A percentile compares a stretch with the other conserved stretches of the same genome.
Conservation (phyloP, 179 eudicot species). For the Amaranthus tricolor region DNA sequence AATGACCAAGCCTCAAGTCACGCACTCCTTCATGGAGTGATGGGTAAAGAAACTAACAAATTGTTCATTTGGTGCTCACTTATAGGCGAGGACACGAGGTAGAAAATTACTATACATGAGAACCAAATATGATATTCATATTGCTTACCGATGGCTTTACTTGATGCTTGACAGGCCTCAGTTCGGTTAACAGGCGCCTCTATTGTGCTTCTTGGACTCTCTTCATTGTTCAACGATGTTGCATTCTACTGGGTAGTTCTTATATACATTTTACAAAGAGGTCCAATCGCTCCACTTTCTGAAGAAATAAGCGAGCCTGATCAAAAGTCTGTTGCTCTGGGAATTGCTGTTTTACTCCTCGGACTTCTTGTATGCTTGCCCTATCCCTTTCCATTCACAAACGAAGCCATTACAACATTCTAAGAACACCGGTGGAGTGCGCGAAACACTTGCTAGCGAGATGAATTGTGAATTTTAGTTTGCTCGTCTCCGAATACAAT, state of each 20-base stretch:
- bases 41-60: too few species aligned
- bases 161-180: slow-evolving; percentile 56
- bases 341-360: slow-evolving; percentile 61
- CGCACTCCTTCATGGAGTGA: too few species aligned
- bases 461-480: not conserved
- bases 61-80: too few species aligned
- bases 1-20: too few species aligned
- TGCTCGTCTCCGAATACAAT: not conserved
- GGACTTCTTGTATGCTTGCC: slow-evolving; percentile 91
- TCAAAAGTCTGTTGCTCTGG: slow-evolving; percentile 59
- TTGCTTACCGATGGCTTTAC: not conserved
- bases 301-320: slow-evolving; percentile 90
- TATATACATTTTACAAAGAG: slow-evolving; percentile 88
- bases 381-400: slow-evolving; percentile 74
- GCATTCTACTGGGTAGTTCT: slow-evolving; percentile 95
- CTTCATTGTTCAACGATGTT: slow-evolving; percentile 81
- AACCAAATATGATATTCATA: not conserved
- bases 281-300: slow-evolving; percentile 80
- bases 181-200: slow-evolving; percentile 63
- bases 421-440: slow-evolving; percentile 20
- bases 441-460: not conserved
- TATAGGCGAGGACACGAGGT: too few species aligned
- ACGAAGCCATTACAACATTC: slow-evolving; percentile 47
- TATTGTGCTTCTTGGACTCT: slow-evolving; percentile 74
- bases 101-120: not conserved